Percentiles rank a stretch among this genome's conserved stretches.
These are phyloP conservation scores for Cryphonectria nitschkei DNA, from an alignment of 2,329 filamentous ascomycete genomes.

Conservation along the genomic window DNA sequence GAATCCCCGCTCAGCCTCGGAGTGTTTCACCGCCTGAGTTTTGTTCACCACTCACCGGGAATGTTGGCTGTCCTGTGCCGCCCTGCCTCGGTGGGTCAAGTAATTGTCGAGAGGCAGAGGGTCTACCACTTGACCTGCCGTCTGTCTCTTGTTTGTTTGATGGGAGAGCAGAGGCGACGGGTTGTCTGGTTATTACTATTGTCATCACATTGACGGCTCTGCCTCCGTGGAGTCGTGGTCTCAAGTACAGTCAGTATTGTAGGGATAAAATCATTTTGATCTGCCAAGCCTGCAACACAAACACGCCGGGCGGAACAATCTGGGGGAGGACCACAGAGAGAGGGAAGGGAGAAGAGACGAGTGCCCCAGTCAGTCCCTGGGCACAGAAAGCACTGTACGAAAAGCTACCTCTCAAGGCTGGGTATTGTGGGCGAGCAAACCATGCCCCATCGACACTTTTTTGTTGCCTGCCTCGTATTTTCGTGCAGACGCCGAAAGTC, in stretches of 20 bases:
- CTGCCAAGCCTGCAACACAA: constrained; percentile 3
- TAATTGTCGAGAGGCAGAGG: not conserved
- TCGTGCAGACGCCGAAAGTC: not conserved
- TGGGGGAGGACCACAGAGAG: too few species aligned
- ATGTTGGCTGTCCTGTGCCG: not conserved
- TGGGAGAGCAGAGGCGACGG: not conserved
- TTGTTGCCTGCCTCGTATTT: constrained; percentile 1
- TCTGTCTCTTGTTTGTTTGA: not conserved
- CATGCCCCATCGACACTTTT: not conserved
- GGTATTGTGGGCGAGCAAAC: not conserved
- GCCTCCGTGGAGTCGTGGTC: not conserved
- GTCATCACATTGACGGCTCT: not conserved
- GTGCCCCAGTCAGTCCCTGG: not conserved
- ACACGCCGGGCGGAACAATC: not conserved
- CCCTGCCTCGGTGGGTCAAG: constrained; percentile 1
- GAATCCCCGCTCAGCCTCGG: constrained; percentile 22
- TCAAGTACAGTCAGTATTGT: not conserved
- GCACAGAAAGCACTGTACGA: not conserved
- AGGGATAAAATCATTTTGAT: not conserved
- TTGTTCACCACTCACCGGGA: constrained; percentile 13
- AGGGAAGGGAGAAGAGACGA: not conserved
- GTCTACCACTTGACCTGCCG: not conserved
- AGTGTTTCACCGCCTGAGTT: constrained; percentile 25
- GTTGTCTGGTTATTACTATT: too few species aligned
- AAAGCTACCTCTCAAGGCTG: constrained; percentile 16